Evolutionary conservation across 805 yeast genomes (phyloP), one percentile per base, ranked within the genome.

Genomic region (Cyberlindnera euphorbiiphila): DNA sequence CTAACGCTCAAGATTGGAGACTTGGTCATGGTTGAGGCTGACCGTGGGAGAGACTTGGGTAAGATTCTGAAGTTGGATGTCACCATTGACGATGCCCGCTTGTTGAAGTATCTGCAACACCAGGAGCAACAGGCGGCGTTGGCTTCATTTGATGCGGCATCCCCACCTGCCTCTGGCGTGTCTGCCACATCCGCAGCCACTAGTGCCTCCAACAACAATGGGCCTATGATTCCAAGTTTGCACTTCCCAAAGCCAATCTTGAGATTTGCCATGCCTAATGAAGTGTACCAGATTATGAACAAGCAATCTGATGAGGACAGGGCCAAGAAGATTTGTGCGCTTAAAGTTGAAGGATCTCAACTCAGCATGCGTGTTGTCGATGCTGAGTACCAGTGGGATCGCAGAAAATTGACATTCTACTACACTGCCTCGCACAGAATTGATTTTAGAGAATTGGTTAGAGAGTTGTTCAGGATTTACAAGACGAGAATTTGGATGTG

Each of bases 401-500:
- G 85, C 41, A 78, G 82, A 51, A 85, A 85, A 51, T 66, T 84
- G 48, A 84, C 83, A 8, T 79, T 84, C 48, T 84, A 83, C 59
- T 81, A 81, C 53, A 71, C 68, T 34, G 74, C 82, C 52, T 69
- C 75, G 34, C 81, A 79, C 51, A 65, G 93, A 51, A 75, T 83
- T 42, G 93, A 85, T 54, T 83, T 83, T 54, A 68, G 91, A 46
- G 85, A 78, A 37, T 66, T 83, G 55, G 83, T 83, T 37, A 75
- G 82, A 43, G 89, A 83, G 51, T 61, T 83, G 27, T 83, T 82
- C 65, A 76, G 81, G 54, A 75, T 80, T 39, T 83, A 81, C 65
- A 83, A 83, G 61, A 83, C 91, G 1, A 68, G 91, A 55, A 83
- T 83, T 45, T 85, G 94, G 94, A 68, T 85, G 68, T 81, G 89